Evolutionary conservation across 768 basidiomycete species (phyloP), one percentile per base, ranked within the genome.

Genomic region (Russula sp.): DNA sequence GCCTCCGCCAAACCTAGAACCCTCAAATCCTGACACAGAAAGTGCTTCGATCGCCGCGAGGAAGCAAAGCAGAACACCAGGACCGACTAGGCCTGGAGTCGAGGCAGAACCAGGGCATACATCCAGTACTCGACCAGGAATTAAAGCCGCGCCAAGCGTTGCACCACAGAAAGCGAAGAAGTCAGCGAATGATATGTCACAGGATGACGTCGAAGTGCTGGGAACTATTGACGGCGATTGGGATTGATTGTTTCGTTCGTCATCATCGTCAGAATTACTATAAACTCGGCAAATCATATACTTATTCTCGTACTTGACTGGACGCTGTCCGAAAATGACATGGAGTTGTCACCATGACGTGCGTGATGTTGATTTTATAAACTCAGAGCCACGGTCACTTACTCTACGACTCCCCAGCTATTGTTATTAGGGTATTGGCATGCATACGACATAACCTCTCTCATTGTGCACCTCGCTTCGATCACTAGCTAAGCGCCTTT

Each of bases 1-100:
- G 0, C 71, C 70, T n/a, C 70, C 73, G 1, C 65, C 77, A 20
- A 76, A 73, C 2, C 69, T 81, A 24, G 72, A 71, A 16, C 75
- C 77, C 42, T 48, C 69, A n/a, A 59, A 65, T 30, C 14, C 32
- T 9, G 54, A 60, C 48, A 46, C 53, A 0, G 58, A 67, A 24
- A 32, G 22, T 22, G 34, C 55, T 18, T 32, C 60, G 2, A 11
- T 11, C 34, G 32, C 51, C 2, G 42, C 18, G 54, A 63, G 53
- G 59, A 68, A 67, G 34, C 64, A 68, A 42, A 68, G 60, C 36
- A 54, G 54, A 53, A 64, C 66, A 5, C 62, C 66, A 4, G 66
- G 63, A 46, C 52, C 54, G n/a, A 40, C 46, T 42, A 63, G 48
- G 16, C 59, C 50, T 18, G 57, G 58, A 3, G 30, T 49, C 26